phyloP scores from a whole-genome alignment of 2,329 filamentous ascomycete species.

The Aspergillus brasiliensis region DNA sequence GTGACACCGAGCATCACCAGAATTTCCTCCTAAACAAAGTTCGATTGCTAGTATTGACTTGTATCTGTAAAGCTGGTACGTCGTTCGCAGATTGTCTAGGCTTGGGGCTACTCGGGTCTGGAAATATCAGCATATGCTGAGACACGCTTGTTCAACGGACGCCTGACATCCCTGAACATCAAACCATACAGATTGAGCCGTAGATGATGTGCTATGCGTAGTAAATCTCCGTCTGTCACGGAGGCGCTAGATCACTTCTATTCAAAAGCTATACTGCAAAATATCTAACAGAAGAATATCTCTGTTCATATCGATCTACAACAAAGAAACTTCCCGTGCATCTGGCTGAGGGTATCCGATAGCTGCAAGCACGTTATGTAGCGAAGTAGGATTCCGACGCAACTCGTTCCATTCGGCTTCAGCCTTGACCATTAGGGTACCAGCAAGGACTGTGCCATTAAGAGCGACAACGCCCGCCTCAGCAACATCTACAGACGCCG shows the following conservation, averaged over 20 bases:
- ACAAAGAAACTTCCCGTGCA: slow-evolving; percentile 16
- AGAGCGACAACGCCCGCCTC: slow-evolving; percentile 50
- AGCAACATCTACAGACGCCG: slow-evolving; percentile 31
- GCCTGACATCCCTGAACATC: too few species aligned
- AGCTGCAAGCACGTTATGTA: slow-evolving; percentile 47
- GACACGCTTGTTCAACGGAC: too few species aligned
- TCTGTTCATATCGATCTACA: slow-evolving; percentile 12
- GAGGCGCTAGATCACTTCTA: too few species aligned
- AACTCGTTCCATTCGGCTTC: slow-evolving; percentile 57
- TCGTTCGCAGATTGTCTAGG: too few species aligned
- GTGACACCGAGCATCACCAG: not conserved
- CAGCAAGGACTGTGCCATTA: slow-evolving; percentile 60
- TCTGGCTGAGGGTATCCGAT: slow-evolving; percentile 44
- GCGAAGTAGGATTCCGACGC: slow-evolving; percentile 39
- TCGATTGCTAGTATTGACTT: not conserved
- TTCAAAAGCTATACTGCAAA: not conserved
- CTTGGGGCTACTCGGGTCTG: too few species aligned
- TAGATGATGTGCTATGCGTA: too few species aligned
- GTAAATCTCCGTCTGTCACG: too few species aligned
- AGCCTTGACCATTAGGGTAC: slow-evolving; percentile 62
- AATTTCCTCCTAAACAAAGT: not conserved
- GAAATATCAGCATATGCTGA: too few species aligned
- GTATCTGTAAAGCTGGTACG: too few species aligned
- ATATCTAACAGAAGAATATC: not conserved
- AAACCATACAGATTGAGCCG: too few species aligned